Evolutionary conservation across 208 protist species (phyloP).

Genomic region (Wallacemonas sp.): DNA sequence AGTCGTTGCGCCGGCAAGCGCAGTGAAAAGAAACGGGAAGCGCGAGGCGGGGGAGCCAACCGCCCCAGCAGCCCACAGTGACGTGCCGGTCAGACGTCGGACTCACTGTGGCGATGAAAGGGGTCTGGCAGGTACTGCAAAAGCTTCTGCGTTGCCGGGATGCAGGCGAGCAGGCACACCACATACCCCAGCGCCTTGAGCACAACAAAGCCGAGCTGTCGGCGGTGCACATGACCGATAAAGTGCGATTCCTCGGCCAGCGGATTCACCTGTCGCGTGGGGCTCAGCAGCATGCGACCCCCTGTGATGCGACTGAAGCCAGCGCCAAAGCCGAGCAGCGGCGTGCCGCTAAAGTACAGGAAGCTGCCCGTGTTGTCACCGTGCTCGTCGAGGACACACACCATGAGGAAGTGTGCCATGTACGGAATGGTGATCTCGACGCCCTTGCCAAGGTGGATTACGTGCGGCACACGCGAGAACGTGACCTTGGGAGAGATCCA

Average conservation of each 20-base stretch:
- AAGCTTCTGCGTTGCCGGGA: constrained; percentile 68
- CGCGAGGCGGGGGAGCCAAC: too few relatives aligned
- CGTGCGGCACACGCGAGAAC: constrained; percentile 71
- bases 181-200: constrained; percentile 66
- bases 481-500: constrained; percentile 86
- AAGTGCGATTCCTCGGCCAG: constrained; percentile 66
- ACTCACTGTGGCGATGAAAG: constrained; percentile 76
- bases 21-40: too few relatives aligned
- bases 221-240: constrained; percentile 74
- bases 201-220: constrained; percentile 78
- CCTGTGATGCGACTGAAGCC: constrained; percentile 58
- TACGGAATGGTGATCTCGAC: constrained; percentile 84
- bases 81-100: constrained; percentile 26
- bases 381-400: constrained; percentile 79
- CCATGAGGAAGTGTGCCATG: constrained; percentile 84
- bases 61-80: too few relatives aligned
- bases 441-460: constrained; percentile 76
- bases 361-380: constrained; percentile 78
- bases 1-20: too few relatives aligned
- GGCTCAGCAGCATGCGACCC: constrained; percentile 76
- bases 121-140: constrained; percentile 73
- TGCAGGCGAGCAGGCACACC: constrained; percentile 62
- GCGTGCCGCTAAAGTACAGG: constrained; percentile 85
- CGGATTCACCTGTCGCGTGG: constrained; percentile 64
- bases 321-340: constrained; percentile 72